phyloP scores from a whole-genome alignment of 1,139 yeast genomes.

The Kodamaea sp. region DNA sequence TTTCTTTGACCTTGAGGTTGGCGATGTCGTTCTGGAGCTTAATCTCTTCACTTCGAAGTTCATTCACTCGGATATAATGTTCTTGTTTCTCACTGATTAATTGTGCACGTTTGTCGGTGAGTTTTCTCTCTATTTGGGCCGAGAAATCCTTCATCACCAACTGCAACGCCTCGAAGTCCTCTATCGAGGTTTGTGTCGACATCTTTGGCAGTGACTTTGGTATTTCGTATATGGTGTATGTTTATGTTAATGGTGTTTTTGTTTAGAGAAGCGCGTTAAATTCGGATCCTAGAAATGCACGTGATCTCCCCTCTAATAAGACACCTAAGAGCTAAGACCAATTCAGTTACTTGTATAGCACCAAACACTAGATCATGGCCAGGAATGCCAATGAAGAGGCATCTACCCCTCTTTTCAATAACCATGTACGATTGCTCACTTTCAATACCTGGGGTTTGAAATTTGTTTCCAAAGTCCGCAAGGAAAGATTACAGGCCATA shows the following conservation, averaged over 20 bases:
- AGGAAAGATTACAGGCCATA: conserved; percentile 67
- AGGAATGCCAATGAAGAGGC: conserved; percentile 1
- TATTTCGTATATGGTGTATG: too few species aligned
- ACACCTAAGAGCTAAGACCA: too few species aligned
- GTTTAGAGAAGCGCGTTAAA: conserved; percentile 1
- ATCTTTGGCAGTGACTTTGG: conserved; percentile 1
- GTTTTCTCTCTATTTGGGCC: conserved; percentile 24
- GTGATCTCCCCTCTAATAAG: too few species aligned
- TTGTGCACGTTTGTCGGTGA: conserved; percentile 27
- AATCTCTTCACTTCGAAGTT: conserved; percentile 29
- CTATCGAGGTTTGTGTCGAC: conserved; percentile 17
- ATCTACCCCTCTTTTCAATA: conserved; percentile 7
- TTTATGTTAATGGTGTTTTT: conserved; percentile 1
- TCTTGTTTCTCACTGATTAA: conserved; percentile 32
- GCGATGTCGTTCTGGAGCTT: conserved; percentile 26
- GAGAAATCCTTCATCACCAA: conserved; percentile 34
- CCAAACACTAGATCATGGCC: conserved; percentile 2
- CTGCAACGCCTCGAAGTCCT: conserved; percentile 30
- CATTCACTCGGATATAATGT: conserved; percentile 29
- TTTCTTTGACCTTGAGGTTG: conserved; percentile 20
- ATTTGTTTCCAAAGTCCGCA: conserved; percentile 69
- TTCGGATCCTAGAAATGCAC: too few species aligned
- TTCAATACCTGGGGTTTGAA: conserved; percentile 91
- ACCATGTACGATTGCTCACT: conserved; percentile 45
- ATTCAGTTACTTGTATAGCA: too few species aligned